A percentile compares a stretch with the other conserved stretches of the same genome.
Conservation (phyloP, 345 rosid genomes). For the Eucalyptus tenuipes region DNA sequence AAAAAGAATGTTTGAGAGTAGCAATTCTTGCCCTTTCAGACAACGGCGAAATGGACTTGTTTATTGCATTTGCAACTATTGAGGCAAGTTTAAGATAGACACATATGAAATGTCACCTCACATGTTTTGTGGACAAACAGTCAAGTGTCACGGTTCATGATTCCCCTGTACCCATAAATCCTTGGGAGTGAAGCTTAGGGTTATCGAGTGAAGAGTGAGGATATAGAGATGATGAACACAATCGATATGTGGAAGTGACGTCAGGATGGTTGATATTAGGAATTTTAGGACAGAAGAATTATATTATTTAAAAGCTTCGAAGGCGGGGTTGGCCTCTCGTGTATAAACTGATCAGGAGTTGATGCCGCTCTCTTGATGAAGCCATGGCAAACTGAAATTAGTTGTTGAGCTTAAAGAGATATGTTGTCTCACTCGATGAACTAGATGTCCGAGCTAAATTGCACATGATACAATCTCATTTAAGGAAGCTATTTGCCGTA, state of each 20-base stretch:
- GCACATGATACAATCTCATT: no score
- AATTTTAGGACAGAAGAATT: fast-evolving
- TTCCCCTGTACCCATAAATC: no score
- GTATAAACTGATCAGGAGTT: fast-evolving
- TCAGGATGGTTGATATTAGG: no score
- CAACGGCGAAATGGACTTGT: neutral
- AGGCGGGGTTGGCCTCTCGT: fast-evolving
- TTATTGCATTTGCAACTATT: neutral
- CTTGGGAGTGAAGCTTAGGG: no score
- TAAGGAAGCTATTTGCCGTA: no score
- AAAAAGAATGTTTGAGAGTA: neutral
- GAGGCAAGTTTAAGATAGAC: neutral
- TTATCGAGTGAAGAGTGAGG: no score
- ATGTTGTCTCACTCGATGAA: fast-evolving
- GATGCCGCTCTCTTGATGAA: no score
- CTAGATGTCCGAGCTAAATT: fast-evolving
- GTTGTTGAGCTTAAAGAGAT: no score
- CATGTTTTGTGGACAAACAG: neutral
- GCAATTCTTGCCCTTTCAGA: neutral
- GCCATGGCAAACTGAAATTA: fast-evolving
- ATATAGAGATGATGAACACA: no score
- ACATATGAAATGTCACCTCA: neutral
- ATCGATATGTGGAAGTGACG: fast-evolving
- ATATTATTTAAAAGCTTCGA: no score
- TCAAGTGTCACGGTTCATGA: neutral